A percentile compares a stretch with the other conserved stretches of the same genome.
Evolutionary conservation across 1,284 basidiomycete species (phyloP).

Genomic region (Malassezia sympodialis): DNA sequence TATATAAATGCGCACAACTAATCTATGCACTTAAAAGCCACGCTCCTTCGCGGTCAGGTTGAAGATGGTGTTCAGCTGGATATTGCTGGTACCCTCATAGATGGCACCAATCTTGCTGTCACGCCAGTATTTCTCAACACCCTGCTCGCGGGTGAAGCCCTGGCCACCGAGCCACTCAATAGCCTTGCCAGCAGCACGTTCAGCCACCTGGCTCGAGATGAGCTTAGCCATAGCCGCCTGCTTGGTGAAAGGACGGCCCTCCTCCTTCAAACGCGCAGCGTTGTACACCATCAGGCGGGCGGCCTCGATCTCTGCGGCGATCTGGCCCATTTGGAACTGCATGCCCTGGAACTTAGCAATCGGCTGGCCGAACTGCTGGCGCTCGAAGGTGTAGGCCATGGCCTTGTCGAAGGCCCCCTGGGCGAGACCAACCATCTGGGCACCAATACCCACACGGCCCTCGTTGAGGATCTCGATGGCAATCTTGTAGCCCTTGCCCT

Average conservation of each 20-base stretch:
- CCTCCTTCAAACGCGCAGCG: constrained; percentile 83
- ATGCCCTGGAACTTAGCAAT: constrained; percentile 80
- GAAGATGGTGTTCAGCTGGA: constrained; percentile 91
- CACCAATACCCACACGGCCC: constrained; percentile 92
- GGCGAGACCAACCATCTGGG: constrained; percentile 71
- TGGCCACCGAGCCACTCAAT: constrained; percentile 96
- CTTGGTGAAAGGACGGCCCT: constrained; percentile 81
- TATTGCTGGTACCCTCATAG: constrained; percentile 74
- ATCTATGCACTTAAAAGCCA: constrained; percentile 19
- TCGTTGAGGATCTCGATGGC: constrained; percentile 98
- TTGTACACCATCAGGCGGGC: constrained; percentile 94
- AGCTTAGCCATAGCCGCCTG: constrained; percentile 90
- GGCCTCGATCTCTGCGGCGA: constrained; percentile 77
- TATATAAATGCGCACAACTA: background rate
- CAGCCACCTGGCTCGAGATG: constrained; percentile 76
- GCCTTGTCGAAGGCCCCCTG: constrained; percentile 91
- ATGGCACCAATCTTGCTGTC: constrained; percentile 73
- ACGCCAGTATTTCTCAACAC: constrained; percentile 71
- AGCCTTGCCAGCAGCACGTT: constrained; percentile 72
- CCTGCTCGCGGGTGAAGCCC: constrained; percentile 72
- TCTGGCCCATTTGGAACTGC: constrained; percentile 80
- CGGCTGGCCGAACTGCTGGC: constrained; percentile 84
- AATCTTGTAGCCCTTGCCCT: constrained; percentile 85
- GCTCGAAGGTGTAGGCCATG: constrained; percentile 83
- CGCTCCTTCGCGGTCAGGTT: constrained; percentile 51